A percentile compares a stretch with the other conserved stretches of the same genome.
Conservation (phyloP, 257 asterid genomes). For the Verbena officinalis region DNA sequence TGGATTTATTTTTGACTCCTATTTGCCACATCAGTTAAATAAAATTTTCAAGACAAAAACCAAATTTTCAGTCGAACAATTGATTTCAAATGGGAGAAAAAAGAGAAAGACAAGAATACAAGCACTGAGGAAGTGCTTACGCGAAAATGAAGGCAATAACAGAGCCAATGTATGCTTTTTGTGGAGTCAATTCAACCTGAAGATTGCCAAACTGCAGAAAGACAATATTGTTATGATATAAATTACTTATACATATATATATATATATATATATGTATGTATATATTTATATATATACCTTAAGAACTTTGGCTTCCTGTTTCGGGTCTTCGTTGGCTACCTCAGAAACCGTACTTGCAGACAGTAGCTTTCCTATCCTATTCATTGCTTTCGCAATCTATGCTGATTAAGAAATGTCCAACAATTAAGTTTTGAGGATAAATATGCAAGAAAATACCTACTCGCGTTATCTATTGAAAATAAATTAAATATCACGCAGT, state of each 20-base stretch:
- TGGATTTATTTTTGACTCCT: too few relatives aligned
- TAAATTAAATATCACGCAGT: constrained; percentile 6
- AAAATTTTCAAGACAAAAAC: too few relatives aligned
- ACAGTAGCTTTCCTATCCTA: constrained; percentile 61
- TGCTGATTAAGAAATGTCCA: constrained; percentile 49
- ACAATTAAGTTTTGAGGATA: constrained; percentile 36
- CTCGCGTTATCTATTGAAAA: neutral
- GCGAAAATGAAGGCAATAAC: constrained; percentile 65
- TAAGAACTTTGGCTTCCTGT: constrained; percentile 62
- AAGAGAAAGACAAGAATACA: neutral
- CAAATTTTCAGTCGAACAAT: too few relatives aligned
- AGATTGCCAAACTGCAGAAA: constrained; percentile 79
- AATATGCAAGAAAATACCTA: neutral
- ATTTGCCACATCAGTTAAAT: too few relatives aligned
- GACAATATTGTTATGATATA: too few relatives aligned
- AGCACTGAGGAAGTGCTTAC: constrained; percentile 41
- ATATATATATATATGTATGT: too few relatives aligned
- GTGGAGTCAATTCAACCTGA: constrained; percentile 80
- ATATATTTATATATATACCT: constrained; percentile 46
- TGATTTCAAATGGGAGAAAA: too few relatives aligned
- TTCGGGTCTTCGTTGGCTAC: constrained; percentile 51
- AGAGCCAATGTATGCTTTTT: constrained; percentile 82
- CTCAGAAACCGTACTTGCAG: constrained; percentile 51
- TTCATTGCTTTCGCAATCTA: constrained; percentile 93
- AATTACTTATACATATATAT: too few relatives aligned